Conservation (phyloP, 139 green algal genomes). For the Coelastrella sp. region DNA sequence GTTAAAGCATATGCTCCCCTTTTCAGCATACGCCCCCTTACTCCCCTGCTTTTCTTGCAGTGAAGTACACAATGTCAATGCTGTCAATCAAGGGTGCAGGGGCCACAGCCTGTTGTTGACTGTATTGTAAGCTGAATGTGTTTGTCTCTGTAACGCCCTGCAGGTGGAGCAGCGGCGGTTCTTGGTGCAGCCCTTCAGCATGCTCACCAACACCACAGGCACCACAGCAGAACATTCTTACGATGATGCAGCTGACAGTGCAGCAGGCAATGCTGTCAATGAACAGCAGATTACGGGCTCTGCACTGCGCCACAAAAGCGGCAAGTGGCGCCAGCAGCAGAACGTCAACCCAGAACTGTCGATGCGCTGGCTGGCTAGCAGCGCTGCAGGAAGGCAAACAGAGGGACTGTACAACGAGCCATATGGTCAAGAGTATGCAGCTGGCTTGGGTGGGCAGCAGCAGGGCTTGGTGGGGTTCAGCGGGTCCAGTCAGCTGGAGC, state of each 20-base stretch:
- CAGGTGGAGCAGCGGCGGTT: constrained; percentile 68
- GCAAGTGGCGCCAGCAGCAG: neutral
- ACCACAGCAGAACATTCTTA: neutral
- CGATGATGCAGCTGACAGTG: neutral
- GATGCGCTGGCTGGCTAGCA: neutral
- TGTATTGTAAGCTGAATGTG: neutral
- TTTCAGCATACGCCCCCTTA: too few relatives aligned
- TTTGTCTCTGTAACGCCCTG: neutral
- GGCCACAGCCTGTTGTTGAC: neutral
- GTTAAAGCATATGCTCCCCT: too few relatives aligned
- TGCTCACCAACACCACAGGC: constrained; percentile 27
- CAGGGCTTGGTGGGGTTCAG: neutral
- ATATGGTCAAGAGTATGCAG: neutral
- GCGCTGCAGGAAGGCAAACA: neutral
- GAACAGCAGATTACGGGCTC: neutral
- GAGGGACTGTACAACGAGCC: neutral
- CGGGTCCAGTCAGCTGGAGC: neutral
- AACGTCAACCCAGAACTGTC: neutral
- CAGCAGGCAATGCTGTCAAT: neutral
- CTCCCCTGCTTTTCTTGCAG: too few relatives aligned
- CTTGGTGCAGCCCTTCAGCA: constrained; percentile 59
- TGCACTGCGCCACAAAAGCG: neutral
- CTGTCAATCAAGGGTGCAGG: neutral
- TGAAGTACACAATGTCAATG: neutral
- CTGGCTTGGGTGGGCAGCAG: too few relatives aligned